phyloP scores from a whole-genome alignment of 345 rosid species.

The Hibiscus syriacus region DNA sequence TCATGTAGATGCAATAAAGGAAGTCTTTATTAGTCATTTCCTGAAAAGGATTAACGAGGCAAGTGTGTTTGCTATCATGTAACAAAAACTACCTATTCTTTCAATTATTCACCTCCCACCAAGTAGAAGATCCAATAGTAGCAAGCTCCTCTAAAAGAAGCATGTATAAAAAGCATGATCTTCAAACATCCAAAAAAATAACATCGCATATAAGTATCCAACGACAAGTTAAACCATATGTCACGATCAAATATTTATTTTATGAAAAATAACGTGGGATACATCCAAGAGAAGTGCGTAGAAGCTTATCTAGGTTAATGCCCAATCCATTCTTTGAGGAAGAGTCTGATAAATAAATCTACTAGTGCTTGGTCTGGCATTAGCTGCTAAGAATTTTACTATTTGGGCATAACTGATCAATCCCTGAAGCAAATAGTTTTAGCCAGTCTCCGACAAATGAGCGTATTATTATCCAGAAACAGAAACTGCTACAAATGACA shows the following conservation, averaged over 20 bases:
- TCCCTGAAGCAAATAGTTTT: conserved; percentile 51
- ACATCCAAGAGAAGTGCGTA: neutral
- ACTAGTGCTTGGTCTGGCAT: conserved; percentile 86
- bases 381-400: conserved; percentile 80
- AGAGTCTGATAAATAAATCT: conserved; percentile 78
- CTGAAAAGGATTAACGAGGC: neutral
- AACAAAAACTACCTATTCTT: conserved; percentile 53
- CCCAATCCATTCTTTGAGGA: conserved; percentile 79
- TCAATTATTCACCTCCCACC: conserved; percentile 88
- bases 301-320: conserved; percentile 25
- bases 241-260: neutral
- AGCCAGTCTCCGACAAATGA: conserved; percentile 19
- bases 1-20: conserved; percentile 29
- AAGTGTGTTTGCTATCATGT: neutral
- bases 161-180: conserved; percentile 86
- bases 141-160: conserved; percentile 85
- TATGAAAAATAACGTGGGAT: neutral
- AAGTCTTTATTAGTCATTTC: conserved; percentile 14
- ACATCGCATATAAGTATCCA: neutral
- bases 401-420: conserved; percentile 96
- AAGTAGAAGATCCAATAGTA: conserved; percentile 73
- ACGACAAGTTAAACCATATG: neutral
- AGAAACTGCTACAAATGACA: too few relatives aligned
- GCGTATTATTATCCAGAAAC: too few relatives aligned
- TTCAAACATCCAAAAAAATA: conserved; percentile 72